These are phyloP conservation scores for Asterionellopsis glacialis DNA, from an alignment of 108 stramenopile species.

Conservation along the genomic window DNA sequence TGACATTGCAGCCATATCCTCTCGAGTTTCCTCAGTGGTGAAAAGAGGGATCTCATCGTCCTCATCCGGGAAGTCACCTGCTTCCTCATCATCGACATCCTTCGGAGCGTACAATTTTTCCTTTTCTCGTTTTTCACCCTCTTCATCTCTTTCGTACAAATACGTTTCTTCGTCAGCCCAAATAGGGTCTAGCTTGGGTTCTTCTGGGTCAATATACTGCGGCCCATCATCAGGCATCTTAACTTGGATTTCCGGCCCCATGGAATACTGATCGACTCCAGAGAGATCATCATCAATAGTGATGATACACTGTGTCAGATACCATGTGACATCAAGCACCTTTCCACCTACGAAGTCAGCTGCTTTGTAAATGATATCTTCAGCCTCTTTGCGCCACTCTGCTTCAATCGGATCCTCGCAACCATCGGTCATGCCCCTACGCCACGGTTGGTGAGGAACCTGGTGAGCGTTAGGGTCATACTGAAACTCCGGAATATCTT, in stretches of 20 bases:
- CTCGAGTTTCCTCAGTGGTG: constrained; percentile 25
- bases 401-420: constrained; percentile 78
- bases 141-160: constrained; percentile 44
- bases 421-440: constrained; percentile 67
- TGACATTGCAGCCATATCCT: constrained; percentile 23
- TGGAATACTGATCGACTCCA: constrained; percentile 20
- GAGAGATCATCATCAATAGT: constrained; percentile 39
- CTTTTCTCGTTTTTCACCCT: constrained; percentile 15
- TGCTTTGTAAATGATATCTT: constrained; percentile 53
- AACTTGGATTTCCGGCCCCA: constrained; percentile 56
- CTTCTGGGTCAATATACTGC: constrained; percentile 46
- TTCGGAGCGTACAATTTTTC: constrained; percentile 46
- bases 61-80: constrained; percentile 7
- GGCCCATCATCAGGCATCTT: constrained; percentile 28
- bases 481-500: constrained; percentile 32
- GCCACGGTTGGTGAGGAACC: constrained; percentile 81
- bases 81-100: constrained; percentile 43
- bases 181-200: constrained; percentile 54
- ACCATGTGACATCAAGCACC: constrained; percentile 82
- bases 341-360: constrained; percentile 42
- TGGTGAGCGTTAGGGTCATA: constrained; percentile 41
- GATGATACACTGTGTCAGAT: constrained; percentile 55
- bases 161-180: constrained; percentile 32
- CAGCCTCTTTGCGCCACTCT: constrained; percentile 67
- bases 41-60: constrained; percentile 31